These are phyloP conservation scores for Ailanthus altissimus DNA, from an alignment of 345 rosid genomes.

Conservation along the genomic window DNA sequence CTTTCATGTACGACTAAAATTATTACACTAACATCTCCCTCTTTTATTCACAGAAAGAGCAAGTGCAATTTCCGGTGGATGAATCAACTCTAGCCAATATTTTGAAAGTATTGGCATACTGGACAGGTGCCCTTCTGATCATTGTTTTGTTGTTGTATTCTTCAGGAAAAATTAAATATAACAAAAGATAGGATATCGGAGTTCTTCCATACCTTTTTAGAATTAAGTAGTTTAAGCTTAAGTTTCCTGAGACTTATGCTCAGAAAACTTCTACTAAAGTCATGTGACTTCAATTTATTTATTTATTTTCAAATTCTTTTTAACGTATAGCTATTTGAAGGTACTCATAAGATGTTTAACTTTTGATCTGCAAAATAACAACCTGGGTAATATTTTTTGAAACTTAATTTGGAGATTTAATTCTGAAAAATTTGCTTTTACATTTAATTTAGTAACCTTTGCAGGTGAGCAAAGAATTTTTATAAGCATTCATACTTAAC, in stretches of 20 bases:
- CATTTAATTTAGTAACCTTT: background rate
- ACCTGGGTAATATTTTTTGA: background rate
- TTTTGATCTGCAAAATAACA: background rate
- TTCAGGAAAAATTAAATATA: background rate
- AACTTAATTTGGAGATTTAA: background rate
- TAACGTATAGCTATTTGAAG: background rate
- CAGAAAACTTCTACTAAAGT: background rate
- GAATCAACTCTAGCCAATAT: constrained; percentile 43
- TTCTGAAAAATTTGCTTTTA: background rate
- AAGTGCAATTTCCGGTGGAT: constrained; percentile 46
- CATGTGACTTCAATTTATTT: background rate
- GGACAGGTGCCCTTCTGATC: constrained; percentile 58
- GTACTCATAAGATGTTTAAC: background rate
- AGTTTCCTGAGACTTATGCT: background rate
- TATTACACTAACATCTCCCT: constrained; percentile 15
- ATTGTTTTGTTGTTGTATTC: background rate
- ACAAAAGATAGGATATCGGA: background rate
- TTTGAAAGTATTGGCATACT: constrained; percentile 58
- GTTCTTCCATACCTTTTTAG: background rate
- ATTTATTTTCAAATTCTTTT: background rate
- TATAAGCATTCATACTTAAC: background rate
- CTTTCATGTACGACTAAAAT: background rate
- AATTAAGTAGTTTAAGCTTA: background rate
- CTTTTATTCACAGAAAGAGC: constrained; percentile 45
- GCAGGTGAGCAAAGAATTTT: background rate